A percentile compares a stretch with the other conserved stretches of the same genome.
phyloP scores from a whole-genome alignment of 2,329 filamentous ascomycete species.

The Exophiala phaeomuriformis region DNA sequence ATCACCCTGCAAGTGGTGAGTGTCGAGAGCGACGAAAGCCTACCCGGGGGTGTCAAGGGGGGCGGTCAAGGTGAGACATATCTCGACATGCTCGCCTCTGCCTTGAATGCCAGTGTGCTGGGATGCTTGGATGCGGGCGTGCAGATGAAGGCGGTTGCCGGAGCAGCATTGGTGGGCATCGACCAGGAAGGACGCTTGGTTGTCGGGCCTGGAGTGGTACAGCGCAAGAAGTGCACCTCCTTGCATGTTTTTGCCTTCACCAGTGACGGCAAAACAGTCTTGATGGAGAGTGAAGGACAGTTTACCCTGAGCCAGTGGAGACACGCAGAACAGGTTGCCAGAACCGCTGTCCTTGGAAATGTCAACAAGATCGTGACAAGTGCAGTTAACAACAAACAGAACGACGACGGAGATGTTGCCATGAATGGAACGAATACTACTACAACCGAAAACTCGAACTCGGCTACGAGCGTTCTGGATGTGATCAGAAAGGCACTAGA shows the following conservation, averaged over 20 bases:
- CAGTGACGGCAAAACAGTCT: constrained; percentile 62
- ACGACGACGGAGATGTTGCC: constrained; percentile 21
- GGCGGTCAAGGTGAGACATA: constrained; percentile 42
- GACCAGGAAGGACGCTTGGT: constrained; percentile 40
- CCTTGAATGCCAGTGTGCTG: constrained; percentile 71
- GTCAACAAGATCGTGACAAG: constrained; percentile 8
- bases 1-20: constrained; percentile 38
- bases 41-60: constrained; percentile 25
- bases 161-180: constrained; percentile 58
- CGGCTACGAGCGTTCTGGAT: constrained; percentile 15
- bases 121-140: constrained; percentile 75
- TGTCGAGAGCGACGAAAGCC: constrained; percentile 29
- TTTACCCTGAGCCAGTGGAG: constrained; percentile 75
- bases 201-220: constrained; percentile 55
- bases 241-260: constrained; percentile 79
- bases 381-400: constrained; percentile 15
- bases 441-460: constrained; percentile 7
- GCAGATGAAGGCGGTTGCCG: constrained; percentile 66
- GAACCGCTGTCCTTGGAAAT: constrained; percentile 53
- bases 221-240: constrained; percentile 58
- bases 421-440: constrained; percentile 11
- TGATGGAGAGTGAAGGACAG: constrained; percentile 72
- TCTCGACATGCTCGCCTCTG: constrained; percentile 68
- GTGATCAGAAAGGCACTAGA: constrained; percentile 23
- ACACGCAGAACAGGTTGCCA: constrained; percentile 57